phyloP scores from a whole-genome alignment of 2,329 filamentous ascomycete species.

The Didymella keratinophila region DNA sequence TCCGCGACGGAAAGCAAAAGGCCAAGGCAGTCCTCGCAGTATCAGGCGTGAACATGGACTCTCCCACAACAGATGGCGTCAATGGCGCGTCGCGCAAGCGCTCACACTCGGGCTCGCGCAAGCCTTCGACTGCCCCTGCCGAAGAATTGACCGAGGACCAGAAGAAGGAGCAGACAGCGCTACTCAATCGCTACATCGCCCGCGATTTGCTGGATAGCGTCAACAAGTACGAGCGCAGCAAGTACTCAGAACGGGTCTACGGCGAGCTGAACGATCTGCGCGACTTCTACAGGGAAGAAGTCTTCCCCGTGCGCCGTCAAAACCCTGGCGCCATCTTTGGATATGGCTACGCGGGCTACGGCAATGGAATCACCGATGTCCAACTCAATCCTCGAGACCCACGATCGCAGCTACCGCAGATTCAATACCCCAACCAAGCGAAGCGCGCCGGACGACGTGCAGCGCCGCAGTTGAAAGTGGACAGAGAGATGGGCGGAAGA shows the following conservation, averaged over 20 bases:
- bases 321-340: constrained; percentile 69
- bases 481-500: constrained; percentile 80
- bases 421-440: constrained; percentile 83
- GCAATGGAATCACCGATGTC: constrained; percentile 79
- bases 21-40: constrained; percentile 66
- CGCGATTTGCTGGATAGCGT: constrained; percentile 68
- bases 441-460: constrained; percentile 78
- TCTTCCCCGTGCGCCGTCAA: constrained; percentile 67
- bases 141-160: constrained; percentile 50
- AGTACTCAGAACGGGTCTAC: constrained; percentile 69
- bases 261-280: constrained; percentile 54
- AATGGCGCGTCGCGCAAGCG: constrained; percentile 65
- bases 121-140: constrained; percentile 52
- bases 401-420: constrained; percentile 49
- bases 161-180: constrained; percentile 51
- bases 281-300: constrained; percentile 39
- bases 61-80: constrained; percentile 48
- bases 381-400: constrained; percentile 61
- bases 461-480: constrained; percentile 75
- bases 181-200: constrained; percentile 70
- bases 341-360: constrained; percentile 84
- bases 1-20: constrained; percentile 67
- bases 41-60: constrained; percentile 53
- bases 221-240: constrained; percentile 59
- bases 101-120: constrained; percentile 66